Base-by-base conservation (phyloP, 2,329 filamentous ascomycete species). In the Microcyclosporella mali region DNA sequence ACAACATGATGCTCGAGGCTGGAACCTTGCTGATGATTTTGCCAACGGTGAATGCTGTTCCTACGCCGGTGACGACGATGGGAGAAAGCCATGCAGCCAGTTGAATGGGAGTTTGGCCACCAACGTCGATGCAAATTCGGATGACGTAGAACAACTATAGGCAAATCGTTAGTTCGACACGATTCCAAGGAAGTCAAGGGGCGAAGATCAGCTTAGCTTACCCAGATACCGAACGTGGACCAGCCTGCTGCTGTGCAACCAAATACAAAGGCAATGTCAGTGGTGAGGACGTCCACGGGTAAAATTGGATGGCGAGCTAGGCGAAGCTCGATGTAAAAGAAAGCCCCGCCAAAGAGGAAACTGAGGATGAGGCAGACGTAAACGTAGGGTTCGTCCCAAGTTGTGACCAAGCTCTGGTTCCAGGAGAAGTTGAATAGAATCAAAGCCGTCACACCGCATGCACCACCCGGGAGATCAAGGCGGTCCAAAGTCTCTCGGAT, bases 401-500 rank as follows among this genome's bases (percentile, higher is more conserved):
- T 78, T 1, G 71, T 74, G 0, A 77, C 66, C 0, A 77, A 72
- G 0, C 76, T 79, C 56, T 84, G 79, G 45, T 81, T 84, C 77
- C 78, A 83, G 0, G 79, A 76, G 52, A 84, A 77, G 57, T 82
- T 83, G 62, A 84, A 71, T 14, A 85, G 66, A 0, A 82, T 67
- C 17, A 85, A 64, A 0, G 72, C 73, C 0, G 67, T 65, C 14
- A 83, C 68, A 1, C 80, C 79, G 3, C 67, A 62, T 3, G 65
- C 45, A 4, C 67, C 67, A 9, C 74, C 75, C 4, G 69, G 53
- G 15, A 68, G 50, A 43, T 75, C 71, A 4, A 72, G 56, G 21
- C 66, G 58, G 40, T 47, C 46, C n/a, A n/a, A n/a, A n/a, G n/a
- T n/a, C n/a, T n/a, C n/a, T n/a, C n/a, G n/a, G n/a, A n/a, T n/a